Conservation (phyloP, 352 stramenopile genomes). For the Phytophthora pini region DNA sequence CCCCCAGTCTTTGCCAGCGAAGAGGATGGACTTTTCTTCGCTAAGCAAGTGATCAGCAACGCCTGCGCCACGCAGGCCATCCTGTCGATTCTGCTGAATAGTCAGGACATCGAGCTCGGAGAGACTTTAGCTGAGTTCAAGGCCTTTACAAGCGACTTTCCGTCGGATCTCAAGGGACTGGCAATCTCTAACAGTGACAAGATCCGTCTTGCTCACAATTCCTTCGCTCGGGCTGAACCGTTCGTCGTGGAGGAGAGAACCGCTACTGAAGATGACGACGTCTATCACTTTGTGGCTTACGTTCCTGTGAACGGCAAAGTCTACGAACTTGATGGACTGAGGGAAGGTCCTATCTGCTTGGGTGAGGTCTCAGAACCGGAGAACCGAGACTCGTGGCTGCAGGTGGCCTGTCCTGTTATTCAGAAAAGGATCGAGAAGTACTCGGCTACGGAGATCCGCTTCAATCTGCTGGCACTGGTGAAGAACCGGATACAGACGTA, state of each 20-base stretch:
- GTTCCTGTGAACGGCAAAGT: conserved; percentile 89
- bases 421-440: conserved; percentile 94
- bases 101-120: conserved; percentile 66
- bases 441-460: conserved; percentile 93
- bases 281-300: conserved; percentile 99
- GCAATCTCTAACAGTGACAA: conserved; percentile 89
- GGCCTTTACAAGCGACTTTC: conserved; percentile 80
- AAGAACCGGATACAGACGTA: conserved; percentile 77
- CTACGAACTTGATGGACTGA: conserved; percentile 97
- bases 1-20: conserved; percentile 30
- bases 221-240: conserved; percentile 77
- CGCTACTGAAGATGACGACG: conserved; percentile 89
- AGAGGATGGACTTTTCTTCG: conserved; percentile 93
- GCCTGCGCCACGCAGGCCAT: conserved; percentile 97
- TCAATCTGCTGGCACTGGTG: conserved; percentile 96
- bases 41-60: conserved; percentile 96
- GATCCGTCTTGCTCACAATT: conserved; percentile 88
- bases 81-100: conserved; percentile 96
- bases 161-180: conserved; percentile 81
- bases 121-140: conserved; percentile 79
- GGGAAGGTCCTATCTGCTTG: conserved; percentile 89
- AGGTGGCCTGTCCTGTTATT: conserved; percentile 92
- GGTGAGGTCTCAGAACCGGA: conserved; percentile 51
- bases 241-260: conserved; percentile 84
- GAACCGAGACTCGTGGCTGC: conserved; percentile 80